A percentile compares a stretch with the other conserved stretches of the same genome.
phyloP scores from a whole-genome alignment of 2,329 filamentous ascomycete species.

The Bipolaris cookei region DNA sequence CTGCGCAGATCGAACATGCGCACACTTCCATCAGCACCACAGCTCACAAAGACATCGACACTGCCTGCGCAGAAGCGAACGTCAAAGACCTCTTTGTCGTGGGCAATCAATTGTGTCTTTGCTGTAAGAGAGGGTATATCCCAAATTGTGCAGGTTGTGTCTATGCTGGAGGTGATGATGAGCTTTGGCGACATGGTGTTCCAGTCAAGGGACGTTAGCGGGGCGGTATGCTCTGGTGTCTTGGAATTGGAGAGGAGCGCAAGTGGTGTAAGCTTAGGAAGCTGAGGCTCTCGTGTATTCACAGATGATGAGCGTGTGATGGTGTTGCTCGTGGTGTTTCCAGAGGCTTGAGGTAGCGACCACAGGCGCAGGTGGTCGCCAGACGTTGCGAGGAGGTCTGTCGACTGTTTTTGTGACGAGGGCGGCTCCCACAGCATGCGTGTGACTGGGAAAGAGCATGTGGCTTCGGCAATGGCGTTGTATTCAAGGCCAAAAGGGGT shows the following conservation, averaged over 20 bases:
- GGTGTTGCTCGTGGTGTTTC: slow-evolving; percentile 68
- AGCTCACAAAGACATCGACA: slow-evolving; percentile 98
- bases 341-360: slow-evolving; percentile 72
- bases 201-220: slow-evolving; percentile 96
- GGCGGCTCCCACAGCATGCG: slow-evolving; percentile 95
- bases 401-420: slow-evolving; percentile 92
- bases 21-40: slow-evolving; percentile 95
- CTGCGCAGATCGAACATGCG: slow-evolving; percentile 98
- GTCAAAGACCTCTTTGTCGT: slow-evolving; percentile 99
- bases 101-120: slow-evolving; percentile 96
- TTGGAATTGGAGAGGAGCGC: slow-evolving; percentile 97
- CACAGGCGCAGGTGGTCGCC: slow-evolving; percentile 92
- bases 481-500: slow-evolving; percentile 85
- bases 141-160: slow-evolving; percentile 99
- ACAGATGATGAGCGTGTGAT: slow-evolving; percentile 70
- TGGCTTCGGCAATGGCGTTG: slow-evolving; percentile 91
- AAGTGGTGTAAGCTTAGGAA: slow-evolving; percentile 86
- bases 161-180: slow-evolving; percentile 98
- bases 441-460: slow-evolving; percentile 96
- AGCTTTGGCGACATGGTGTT: slow-evolving; percentile 95
- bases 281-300: slow-evolving; percentile 65
- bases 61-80: slow-evolving; percentile 97
- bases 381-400: slow-evolving; percentile 91
- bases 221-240: slow-evolving; percentile 96
- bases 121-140: slow-evolving; percentile 97